Base-by-base conservation (phyloP, 352 stramenopile genomes). In the Phytophthora tentaculata region DNA sequence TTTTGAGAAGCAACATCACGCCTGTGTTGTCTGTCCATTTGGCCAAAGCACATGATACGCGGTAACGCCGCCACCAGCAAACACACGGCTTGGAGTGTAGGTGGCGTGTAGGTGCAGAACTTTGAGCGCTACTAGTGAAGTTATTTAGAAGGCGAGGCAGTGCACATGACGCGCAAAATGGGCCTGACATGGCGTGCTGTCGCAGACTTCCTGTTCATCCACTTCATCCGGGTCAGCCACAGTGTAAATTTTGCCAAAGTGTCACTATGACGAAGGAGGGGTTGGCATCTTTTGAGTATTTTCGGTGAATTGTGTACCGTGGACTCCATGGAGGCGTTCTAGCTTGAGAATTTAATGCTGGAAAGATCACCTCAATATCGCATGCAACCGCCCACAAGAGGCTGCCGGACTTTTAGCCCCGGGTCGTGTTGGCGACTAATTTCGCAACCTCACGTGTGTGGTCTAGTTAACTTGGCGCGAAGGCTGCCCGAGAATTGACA, bases 1-100 rank as follows among this genome's bases (percentile, higher is more conserved):
- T 45, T 45, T 45, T 20, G 7, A 39, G 39, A 20, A 48, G 41
- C 41, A 48, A 1, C 41, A 48, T 23, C 6, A n/a, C 41, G n/a
- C n/a, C n/a, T n/a, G n/a, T n/a, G n/a, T 48, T 5, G 41, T 4
- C 13, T 29, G 24, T 20, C 50, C 10, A 44, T 26, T 49, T 49
- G 35, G 32, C 51, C 13, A 47, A 59, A 59, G 53, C 53, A 50
- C 53, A 61, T 61, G 55, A 62, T 62, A 14, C 28, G 51, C 22
- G 26, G 51, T 62, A 62, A 52, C 28, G 51, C 17, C 41, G 24
- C n/a, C n/a, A 24, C 5, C 23, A 53, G n/a, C 22, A 57, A 4
- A 26, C 41, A 48, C 17, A 48, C 35, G 17, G 41, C 41, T 48
- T 5, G 37, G 14, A 14, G 58, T 59, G 58, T 58, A 58, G 57